Evolutionary conservation across 768 basidiomycete genomes (phyloP).

Genomic region (Austroboletus festivus): DNA sequence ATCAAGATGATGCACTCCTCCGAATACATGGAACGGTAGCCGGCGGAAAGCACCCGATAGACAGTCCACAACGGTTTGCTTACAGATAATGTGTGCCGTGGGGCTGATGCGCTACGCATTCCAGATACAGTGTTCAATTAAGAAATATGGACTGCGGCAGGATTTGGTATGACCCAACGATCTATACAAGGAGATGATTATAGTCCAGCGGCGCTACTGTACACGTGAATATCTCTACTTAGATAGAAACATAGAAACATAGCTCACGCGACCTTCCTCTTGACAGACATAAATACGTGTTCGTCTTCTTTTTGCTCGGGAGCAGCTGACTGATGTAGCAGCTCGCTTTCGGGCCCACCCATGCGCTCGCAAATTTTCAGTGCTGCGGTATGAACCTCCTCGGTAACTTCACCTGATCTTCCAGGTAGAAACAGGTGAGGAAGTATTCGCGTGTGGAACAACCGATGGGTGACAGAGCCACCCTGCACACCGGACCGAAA

Average conservation of each 20-base stretch:
- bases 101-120: not conserved
- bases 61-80: not conserved
- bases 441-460: constrained; percentile 36
- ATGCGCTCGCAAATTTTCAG: constrained; percentile 27
- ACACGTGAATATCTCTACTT: constrained; percentile 2
- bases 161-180: constrained; percentile 7
- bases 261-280: constrained; percentile 26
- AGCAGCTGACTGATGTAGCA: constrained; percentile 3
- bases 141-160: constrained; percentile 6
- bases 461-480: constrained; percentile 31
- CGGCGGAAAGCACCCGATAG: no score
- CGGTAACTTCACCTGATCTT: constrained; percentile 27
- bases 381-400: constrained; percentile 29
- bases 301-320: constrained; percentile 4
- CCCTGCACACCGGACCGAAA: constrained; percentile 15
- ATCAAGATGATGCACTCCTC: not conserved
- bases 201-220: constrained; percentile 15
- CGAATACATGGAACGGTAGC: not conserved
- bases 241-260: not conserved
- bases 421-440: constrained; percentile 30
- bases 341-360: constrained; percentile 29
- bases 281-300: constrained; percentile 7
- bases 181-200: constrained; percentile 2
- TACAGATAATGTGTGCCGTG: not conserved
- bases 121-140: constrained; percentile 10